Conservation (phyloP, 805 yeast species). For the Zygoascus bituminiphila region DNA sequence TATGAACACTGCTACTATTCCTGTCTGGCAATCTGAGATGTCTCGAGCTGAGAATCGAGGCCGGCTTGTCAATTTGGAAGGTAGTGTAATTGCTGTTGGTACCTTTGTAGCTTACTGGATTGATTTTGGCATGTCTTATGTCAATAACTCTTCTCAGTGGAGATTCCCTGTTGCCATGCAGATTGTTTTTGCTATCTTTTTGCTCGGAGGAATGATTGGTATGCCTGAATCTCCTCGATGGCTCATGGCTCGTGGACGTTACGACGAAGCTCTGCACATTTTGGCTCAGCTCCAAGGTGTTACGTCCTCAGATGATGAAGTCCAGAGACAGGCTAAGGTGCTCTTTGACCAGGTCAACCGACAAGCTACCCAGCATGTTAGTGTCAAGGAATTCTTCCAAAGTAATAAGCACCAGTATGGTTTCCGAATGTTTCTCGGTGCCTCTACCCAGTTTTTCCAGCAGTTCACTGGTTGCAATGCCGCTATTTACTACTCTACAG, state of each 20-base stretch:
- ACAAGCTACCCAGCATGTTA: constrained; percentile 10
- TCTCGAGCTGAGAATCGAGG: constrained; percentile 63
- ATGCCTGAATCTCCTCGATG: constrained; percentile 88
- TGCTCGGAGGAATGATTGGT: constrained; percentile 48
- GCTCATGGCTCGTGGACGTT: constrained; percentile 58
- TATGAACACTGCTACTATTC: constrained; percentile 67
- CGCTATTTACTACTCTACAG: constrained; percentile 21
- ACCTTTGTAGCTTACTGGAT: constrained; percentile 59
- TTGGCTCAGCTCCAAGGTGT: constrained; percentile 37
- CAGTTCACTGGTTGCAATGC: constrained; percentile 28
- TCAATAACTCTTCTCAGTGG: constrained; percentile 45
- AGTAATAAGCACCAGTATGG: constrained; percentile 54
- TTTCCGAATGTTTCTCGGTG: constrained; percentile 52
- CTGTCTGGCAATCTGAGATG: constrained; percentile 79
- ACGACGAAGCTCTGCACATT: constrained; percentile 39
- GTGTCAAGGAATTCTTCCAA: constrained; percentile 25
- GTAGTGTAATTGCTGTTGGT: constrained; percentile 65
- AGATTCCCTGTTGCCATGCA: constrained; percentile 76
- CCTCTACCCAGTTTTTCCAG: constrained; percentile 46
- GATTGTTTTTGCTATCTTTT: constrained; percentile 40
- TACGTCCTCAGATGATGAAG: constrained; percentile 6
- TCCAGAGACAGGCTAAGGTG: constrained; percentile 14
- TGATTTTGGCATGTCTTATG: constrained; percentile 56
- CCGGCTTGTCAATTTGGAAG: constrained; percentile 58
- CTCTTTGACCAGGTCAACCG: constrained; percentile 16